Base-by-base conservation (phyloP, 257 asterid genomes). In the Solanum chiquidenum region DNA sequence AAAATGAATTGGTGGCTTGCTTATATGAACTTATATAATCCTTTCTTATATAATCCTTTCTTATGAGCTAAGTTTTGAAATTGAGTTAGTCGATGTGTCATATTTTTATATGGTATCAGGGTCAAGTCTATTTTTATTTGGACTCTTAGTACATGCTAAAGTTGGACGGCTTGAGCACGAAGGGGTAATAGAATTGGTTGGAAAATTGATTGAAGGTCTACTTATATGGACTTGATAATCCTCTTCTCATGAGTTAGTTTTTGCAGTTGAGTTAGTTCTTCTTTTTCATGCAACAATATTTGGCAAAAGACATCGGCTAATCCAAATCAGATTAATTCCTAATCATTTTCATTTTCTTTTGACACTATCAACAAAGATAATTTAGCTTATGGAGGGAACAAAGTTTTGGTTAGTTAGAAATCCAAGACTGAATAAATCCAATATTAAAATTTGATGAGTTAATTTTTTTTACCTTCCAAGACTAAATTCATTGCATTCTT, bases 111-210 rank as follows among this genome's bases (percentile, higher is more conserved):
- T 55, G 3, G 11, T 20, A 55, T 55, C 11, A 55, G 4, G 23
- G 11, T 0, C 23, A 55, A 7, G 5, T 55, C 4, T 1, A 20
- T 55, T 20, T 3, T 0, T 7, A 2, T 18, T 49, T 55, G 4
- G 4, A 21, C 25, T 55, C 64, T 52, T 6, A 20, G 25, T 20
- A 1, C 64, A 55, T 5, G 1, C 5, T 55, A 55, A 8, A 55
- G 25, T 20, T 55, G 64, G 4, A 6, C 25, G 25, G 25, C 64
- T 6, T 18, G 64, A 20, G 64, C 25, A 20, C 23, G 25, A 55
- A 55, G 11, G 11, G 4, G 25, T 20, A 18, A 2, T 55, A 52
- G 7, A 52, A 52, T 14, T 49, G 21, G 0, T 49, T 14, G 7
- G 58, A 6, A 52, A 52, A 52, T 55, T 55, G n/a, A 6, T 7